Evolutionary conservation across 2,329 filamentous ascomycete genomes (phyloP).

Genomic region (Emergomyces pasteurianus): DNA sequence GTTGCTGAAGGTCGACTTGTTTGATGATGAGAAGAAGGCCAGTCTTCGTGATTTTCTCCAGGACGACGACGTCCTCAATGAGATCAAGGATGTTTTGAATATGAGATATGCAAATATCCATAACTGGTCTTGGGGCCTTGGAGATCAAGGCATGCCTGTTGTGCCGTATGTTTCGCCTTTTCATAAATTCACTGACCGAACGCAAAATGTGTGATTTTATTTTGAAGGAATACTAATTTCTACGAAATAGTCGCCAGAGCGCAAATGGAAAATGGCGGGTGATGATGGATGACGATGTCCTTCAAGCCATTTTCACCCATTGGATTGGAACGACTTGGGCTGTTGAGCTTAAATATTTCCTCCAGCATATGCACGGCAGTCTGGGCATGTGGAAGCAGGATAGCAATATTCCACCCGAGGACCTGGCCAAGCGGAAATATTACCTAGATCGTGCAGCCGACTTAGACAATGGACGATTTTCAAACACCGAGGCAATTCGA

Average conservation of each 20-base stretch:
- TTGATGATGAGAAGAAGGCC: constrained; percentile 33
- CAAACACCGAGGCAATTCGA: constrained; percentile 9
- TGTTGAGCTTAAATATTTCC: constrained; percentile 13
- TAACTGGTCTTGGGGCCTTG: constrained; percentile 34
- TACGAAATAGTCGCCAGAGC: constrained; percentile 20
- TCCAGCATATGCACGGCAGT: constrained; percentile 8
- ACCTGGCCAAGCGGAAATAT: constrained; percentile 17
- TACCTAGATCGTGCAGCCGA: constrained; percentile 9
- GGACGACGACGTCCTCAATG: constrained; percentile 28
- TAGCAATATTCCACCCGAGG: constrained; percentile 8
- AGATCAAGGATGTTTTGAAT: constrained; percentile 35
- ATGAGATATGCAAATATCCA: constrained; percentile 31
- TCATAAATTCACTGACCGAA: neutral
- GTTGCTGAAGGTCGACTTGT: constrained; percentile 30
- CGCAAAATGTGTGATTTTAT: neutral
- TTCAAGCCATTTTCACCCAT: constrained; percentile 36
- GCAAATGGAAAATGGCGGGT: constrained; percentile 36
- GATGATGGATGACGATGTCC: constrained; percentile 37
- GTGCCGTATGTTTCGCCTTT: constrained; percentile 17
- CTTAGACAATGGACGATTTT: rapidly evolving
- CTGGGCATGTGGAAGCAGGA: constrained; percentile 9
- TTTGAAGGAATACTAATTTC: neutral
- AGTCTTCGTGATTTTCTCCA: constrained; percentile 29
- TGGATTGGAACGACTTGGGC: constrained; percentile 30
- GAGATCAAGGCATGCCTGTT: constrained; percentile 30